Evolutionary conservation across 306 rosid species (phyloP).

Genomic region (Rosa persica): DNA sequence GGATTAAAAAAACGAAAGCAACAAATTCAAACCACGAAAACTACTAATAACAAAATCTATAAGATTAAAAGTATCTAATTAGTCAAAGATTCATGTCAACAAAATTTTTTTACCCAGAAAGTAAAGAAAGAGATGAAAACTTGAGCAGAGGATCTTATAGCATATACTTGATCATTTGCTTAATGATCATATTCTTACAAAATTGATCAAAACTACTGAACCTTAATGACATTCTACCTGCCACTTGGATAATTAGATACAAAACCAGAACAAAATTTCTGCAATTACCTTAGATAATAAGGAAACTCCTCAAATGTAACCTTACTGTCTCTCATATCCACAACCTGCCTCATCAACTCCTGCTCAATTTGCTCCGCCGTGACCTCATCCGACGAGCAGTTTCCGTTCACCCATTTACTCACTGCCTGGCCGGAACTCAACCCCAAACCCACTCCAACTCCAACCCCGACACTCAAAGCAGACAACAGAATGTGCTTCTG

Average conservation of each 20-base stretch:
- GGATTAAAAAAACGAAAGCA: neutral
- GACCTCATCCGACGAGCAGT: conserved; percentile 50
- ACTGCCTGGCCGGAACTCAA: conserved; percentile 74
- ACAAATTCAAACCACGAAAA: conserved; percentile 5
- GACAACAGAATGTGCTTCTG: conserved; percentile 90
- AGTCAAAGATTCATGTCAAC: conserved; percentile 31
- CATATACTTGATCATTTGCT: neutral
- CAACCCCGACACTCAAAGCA: conserved; percentile 95
- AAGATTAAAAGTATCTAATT: conserved; percentile 1
- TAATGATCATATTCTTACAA: neutral
- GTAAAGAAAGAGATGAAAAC: neutral
- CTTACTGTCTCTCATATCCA: conserved; percentile 58
- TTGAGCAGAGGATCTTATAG: neutral
- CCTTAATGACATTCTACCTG: neutral
- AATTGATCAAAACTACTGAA: neutral
- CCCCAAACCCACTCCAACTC: conserved; percentile 89
- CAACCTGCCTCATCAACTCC: conserved; percentile 60
- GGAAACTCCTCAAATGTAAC: conserved; percentile 76
- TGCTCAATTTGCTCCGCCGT: conserved; percentile 65
- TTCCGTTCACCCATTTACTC: conserved; percentile 81
- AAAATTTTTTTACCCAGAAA: conserved; percentile 13
- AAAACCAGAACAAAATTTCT: neutral
- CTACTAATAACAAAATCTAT: conserved; percentile 12
- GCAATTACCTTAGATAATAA: conserved; percentile 72
- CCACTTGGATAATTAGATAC: neutral